These are phyloP conservation scores for Suillus paluster DNA, from an alignment of 768 basidiomycete species.

Conservation along the genomic window DNA sequence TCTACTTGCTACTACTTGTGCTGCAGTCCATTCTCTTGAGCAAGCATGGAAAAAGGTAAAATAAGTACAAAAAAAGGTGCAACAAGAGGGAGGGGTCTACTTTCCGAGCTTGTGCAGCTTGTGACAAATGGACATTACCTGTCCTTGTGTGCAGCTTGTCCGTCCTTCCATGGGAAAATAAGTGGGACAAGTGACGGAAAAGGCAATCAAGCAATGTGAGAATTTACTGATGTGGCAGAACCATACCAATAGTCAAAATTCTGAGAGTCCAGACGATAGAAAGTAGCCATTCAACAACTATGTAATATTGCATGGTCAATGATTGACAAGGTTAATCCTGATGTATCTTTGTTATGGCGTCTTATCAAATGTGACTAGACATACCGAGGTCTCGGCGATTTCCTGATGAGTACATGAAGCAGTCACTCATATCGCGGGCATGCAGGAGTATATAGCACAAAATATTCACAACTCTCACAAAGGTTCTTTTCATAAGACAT, in stretches of 20 bases:
- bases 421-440: too few relatives aligned
- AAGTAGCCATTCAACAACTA: neutral
- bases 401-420: conserved; percentile 43
- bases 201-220: too few relatives aligned
- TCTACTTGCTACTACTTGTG: neutral
- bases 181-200: too few relatives aligned
- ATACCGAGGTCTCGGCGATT: neutral
- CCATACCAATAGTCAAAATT: neutral
- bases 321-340: neutral
- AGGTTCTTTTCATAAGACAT: too few relatives aligned
- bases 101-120: neutral
- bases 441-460: too few relatives aligned
- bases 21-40: neutral
- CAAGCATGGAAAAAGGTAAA: neutral
- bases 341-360: neutral
- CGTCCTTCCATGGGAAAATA: too few relatives aligned
- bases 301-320: neutral
- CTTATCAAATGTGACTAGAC: neutral
- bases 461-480: too few relatives aligned
- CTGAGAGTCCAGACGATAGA: neutral
- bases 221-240: neutral
- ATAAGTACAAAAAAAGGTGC: neutral
- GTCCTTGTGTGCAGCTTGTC: too few relatives aligned
- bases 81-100: neutral
- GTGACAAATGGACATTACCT: neutral